Evolutionary conservation across 352 stramenopile species (phyloP).

Genomic region (Phytopythium helicoides): DNA sequence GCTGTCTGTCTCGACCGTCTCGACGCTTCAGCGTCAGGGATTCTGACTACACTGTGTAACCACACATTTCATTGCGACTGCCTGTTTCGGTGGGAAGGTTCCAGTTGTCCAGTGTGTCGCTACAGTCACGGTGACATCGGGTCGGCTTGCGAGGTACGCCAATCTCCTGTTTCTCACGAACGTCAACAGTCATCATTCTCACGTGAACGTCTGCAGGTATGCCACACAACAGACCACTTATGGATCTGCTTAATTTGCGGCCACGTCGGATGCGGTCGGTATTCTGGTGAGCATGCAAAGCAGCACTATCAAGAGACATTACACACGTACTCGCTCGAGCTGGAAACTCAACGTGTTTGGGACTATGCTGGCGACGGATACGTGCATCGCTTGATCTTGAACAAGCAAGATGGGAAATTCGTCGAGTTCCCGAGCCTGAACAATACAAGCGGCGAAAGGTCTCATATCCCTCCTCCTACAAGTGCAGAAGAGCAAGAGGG

Average conservation of each 20-base stretch:
- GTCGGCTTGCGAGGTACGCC: conserved; percentile 85
- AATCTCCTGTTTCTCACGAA: conserved; percentile 5
- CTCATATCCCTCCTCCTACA: conserved; percentile 60
- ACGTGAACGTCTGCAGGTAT: conserved; percentile 46
- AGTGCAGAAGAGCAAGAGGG: conserved; percentile 88
- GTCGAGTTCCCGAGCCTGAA: conserved; percentile 93
- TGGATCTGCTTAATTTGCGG: conserved; percentile 97
- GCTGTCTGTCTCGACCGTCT: conserved; percentile 91
- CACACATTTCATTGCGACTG: conserved; percentile 98
- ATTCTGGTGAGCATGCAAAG: conserved; percentile 94
- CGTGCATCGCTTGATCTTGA: conserved; percentile 85
- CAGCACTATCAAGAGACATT: conserved; percentile 92
- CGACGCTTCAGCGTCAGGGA: conserved; percentile 81
- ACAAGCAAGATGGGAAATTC: conserved; percentile 94
- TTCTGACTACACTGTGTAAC: conserved; percentile 97
- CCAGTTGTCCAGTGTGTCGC: conserved; percentile 95
- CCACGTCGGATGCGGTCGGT: conserved; percentile 95
- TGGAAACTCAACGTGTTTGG: conserved; percentile 95
- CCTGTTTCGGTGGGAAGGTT: conserved; percentile 93
- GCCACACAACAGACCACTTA: conserved; percentile 91
- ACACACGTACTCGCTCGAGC: conserved; percentile 95
- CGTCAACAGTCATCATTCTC: background rate
- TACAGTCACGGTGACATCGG: conserved; percentile 95
- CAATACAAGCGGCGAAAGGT: conserved; percentile 61
- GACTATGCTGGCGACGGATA: conserved; percentile 93